Conservation (phyloP, 768 basidiomycete species). For the Mycena capillaripes region DNA sequence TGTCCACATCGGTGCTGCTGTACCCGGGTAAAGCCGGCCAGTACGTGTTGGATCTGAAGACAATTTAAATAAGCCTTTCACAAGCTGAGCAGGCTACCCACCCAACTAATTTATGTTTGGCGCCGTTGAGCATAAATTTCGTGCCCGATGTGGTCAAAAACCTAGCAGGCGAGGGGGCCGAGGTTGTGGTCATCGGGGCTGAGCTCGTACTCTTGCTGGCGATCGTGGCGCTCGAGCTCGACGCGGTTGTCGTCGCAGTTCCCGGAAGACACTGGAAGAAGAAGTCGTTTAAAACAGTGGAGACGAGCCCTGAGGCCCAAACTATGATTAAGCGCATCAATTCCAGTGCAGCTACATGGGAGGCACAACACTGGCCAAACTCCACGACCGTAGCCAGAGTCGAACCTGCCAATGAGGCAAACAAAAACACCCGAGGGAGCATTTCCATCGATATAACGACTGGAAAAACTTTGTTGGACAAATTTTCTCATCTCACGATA, state of each 20-base stretch:
- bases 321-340: conserved; percentile 7
- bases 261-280: conserved; percentile 72
- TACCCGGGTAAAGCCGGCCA: conserved; percentile 67
- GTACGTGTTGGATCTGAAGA: conserved; percentile 62
- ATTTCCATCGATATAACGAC: too few relatives aligned
- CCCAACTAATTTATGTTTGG: neutral
- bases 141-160: conserved; percentile 11
- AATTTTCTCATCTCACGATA: too few relatives aligned
- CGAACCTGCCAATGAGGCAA: neutral
- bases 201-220: conserved; percentile 1
- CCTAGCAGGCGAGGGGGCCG: neutral
- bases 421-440: neutral
- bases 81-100: too few relatives aligned
- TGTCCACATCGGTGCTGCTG: conserved; percentile 61
- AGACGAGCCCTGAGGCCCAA: conserved; percentile 63
- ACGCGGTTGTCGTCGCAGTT: conserved; percentile 43
- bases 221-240: conserved; percentile 13
- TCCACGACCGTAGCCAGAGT: neutral
- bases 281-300: conserved; percentile 59
- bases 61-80: too few relatives aligned
- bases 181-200: neutral
- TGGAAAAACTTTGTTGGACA: too few relatives aligned
- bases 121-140: conserved; percentile 3
- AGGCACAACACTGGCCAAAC: conserved; percentile 58
- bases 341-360: neutral